Conservation (phyloP, 169 alveolate genomes). For the Plasmodium adleri region DNA sequence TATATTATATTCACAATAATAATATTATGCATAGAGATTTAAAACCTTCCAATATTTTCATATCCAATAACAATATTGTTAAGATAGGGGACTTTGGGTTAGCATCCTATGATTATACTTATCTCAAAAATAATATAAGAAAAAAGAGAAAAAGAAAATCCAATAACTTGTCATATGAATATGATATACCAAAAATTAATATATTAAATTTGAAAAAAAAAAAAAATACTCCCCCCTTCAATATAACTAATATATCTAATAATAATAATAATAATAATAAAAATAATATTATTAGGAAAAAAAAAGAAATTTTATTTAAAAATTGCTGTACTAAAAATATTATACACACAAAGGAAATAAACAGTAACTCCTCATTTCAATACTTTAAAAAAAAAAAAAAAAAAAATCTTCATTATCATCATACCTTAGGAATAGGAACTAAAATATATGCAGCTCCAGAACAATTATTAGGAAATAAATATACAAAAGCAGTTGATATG, state of each 20-base stretch:
- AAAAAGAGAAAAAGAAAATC: background rate
- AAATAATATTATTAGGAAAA: background rate
- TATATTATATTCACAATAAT: constrained; percentile 55
- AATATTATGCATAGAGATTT: constrained; percentile 64
- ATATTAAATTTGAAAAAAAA: background rate
- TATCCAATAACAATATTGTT: constrained; percentile 36
- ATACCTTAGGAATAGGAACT: constrained; percentile 80
- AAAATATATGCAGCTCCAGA: constrained; percentile 82
- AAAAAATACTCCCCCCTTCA: background rate
- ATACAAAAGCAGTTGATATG: constrained; percentile 78
- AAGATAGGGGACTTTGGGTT: constrained; percentile 67
- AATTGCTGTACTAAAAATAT: no score
- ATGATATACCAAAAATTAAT: background rate
- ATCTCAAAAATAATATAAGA: background rate
- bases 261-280: background rate
- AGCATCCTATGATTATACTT: constrained; percentile 35
- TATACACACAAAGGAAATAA: background rate
- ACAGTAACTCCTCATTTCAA: background rate
- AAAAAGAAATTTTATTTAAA: background rate
- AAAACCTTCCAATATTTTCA: constrained; percentile 58
- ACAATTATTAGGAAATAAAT: constrained; percentile 77
- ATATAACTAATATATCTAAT: background rate
- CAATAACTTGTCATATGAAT: background rate
- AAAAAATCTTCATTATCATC: constrained; percentile 21
- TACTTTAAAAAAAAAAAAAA: background rate